Evolutionary conservation across 352 stramenopile genomes (phyloP).

Genomic region (Phytopythium aichiense): DNA sequence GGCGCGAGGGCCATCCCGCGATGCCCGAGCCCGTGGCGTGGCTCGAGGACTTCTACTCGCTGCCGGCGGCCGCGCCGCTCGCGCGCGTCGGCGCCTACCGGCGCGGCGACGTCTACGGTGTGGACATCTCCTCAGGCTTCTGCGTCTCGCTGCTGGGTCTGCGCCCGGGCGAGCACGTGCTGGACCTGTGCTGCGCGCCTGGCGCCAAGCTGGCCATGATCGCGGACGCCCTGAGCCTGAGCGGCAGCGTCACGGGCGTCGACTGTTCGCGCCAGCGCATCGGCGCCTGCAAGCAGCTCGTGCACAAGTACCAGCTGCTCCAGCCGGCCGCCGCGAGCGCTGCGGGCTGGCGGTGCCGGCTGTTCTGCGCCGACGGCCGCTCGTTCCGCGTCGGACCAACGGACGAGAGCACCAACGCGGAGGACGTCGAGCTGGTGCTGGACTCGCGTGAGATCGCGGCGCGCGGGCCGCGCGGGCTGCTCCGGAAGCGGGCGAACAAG

Average conservation of each 20-base stretch:
- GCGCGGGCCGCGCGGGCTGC: slow-evolving; percentile 34
- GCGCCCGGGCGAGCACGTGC: slow-evolving; percentile 73
- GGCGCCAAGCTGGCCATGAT: slow-evolving; percentile 92
- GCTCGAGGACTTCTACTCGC: slow-evolving; percentile 62
- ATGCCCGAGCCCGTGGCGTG: slow-evolving; percentile 29
- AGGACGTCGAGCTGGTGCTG: slow-evolving; percentile 47
- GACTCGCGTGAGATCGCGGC: slow-evolving; percentile 61
- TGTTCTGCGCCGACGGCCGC: slow-evolving; percentile 79
- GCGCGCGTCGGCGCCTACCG: slow-evolving; percentile 43
- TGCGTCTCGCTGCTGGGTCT: slow-evolving; percentile 59
- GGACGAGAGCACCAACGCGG: slow-evolving; percentile 34
- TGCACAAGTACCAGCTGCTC: slow-evolving; percentile 92
- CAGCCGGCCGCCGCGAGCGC: slow-evolving; percentile 8
- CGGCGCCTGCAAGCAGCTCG: slow-evolving; percentile 81
- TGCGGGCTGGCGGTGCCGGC: slow-evolving; percentile 52
- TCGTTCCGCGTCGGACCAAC: slow-evolving; percentile 57
- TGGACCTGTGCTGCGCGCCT: slow-evolving; percentile 94
- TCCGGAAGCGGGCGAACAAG: slow-evolving; percentile 92
- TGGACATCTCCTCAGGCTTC: slow-evolving; percentile 79
- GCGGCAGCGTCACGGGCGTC: slow-evolving; percentile 72
- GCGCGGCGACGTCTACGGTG: slow-evolving; percentile 64
- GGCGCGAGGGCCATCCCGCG: background rate
- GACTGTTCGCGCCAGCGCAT: slow-evolving; percentile 87
- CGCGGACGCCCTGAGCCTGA: slow-evolving; percentile 64
- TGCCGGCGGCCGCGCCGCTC: slow-evolving; percentile 44